Conservation (phyloP, 768 basidiomycete species). For the Leccinum pellstonianum region DNA sequence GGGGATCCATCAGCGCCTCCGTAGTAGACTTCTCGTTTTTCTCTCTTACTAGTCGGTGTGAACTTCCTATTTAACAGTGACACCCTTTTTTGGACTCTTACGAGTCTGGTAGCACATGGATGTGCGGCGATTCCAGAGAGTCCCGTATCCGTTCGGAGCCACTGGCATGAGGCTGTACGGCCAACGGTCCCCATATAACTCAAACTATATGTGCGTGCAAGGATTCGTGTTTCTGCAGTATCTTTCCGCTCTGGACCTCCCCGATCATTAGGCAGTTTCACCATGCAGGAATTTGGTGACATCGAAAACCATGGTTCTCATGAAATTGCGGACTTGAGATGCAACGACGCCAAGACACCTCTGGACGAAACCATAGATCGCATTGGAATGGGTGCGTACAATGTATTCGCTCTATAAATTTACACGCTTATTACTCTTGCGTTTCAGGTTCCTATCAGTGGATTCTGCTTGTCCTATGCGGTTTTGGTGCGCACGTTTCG, state of each 20-base stretch:
- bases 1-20: too few relatives aligned
- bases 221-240: neutral
- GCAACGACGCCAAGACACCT: constrained; percentile 48
- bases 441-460: constrained; percentile 69
- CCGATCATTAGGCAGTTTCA: neutral
- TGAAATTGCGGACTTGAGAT: constrained; percentile 25
- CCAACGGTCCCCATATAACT: too few relatives aligned
- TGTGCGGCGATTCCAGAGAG: neutral
- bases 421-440: neutral
- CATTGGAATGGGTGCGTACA: constrained; percentile 76
- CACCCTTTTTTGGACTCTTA: too few relatives aligned
- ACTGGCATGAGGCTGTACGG: too few relatives aligned
- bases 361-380: constrained; percentile 86
- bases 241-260: neutral
- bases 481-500: constrained; percentile 63
- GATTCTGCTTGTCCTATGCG: constrained; percentile 80
- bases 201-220: too few relatives aligned
- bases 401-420: neutral
- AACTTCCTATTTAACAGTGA: neutral
- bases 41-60: neutral
- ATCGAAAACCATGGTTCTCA: constrained; percentile 26
- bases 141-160: neutral
- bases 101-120: too few relatives aligned
- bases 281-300: neutral
- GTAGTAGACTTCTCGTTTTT: too few relatives aligned